phyloP scores from a whole-genome alignment of 495 filamentous ascomycete species.

The Lophiotrema nucula region DNA sequence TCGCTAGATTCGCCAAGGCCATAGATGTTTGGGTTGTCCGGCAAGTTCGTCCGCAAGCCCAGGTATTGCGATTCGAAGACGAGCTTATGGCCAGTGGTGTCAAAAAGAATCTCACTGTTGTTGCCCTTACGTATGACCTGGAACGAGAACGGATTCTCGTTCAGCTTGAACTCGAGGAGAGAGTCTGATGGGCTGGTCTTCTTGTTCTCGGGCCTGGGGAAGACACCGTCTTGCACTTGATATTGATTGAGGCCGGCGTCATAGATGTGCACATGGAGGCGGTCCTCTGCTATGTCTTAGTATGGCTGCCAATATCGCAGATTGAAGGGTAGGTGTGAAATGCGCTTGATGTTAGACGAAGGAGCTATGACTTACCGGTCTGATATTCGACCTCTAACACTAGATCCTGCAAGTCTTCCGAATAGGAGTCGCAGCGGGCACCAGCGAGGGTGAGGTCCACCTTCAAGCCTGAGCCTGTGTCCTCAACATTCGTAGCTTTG shows the following conservation, averaged over 20 bases:
- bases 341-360: too few relatives aligned
- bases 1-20: conserved; percentile 82
- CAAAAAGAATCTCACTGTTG: conserved; percentile 69
- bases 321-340: too few relatives aligned
- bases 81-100: conserved; percentile 61
- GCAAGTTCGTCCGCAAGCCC: conserved; percentile 66
- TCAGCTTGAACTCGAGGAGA: conserved; percentile 64
- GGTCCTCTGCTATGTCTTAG: conserved; percentile 39
- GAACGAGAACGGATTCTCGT: conserved; percentile 72
- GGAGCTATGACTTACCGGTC: conserved; percentile 66
- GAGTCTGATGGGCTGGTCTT: conserved; percentile 16
- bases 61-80: conserved; percentile 82
- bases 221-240: conserved; percentile 70
- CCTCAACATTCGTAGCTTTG: conserved; percentile 59
- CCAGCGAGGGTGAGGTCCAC: conserved; percentile 70
- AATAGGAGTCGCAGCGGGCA: conserved; percentile 67
- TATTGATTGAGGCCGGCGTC: conserved; percentile 74
- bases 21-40: conserved; percentile 68
- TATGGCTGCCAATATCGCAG: conserved; percentile 42
- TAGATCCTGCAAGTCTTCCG: conserved; percentile 63
- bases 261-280: conserved; percentile 81
- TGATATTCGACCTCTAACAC: conserved; percentile 73
- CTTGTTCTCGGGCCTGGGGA: conserved; percentile 57
- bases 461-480: conserved; percentile 48
- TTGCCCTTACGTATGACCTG: conserved; percentile 59